These are phyloP conservation scores for Podospora didyma DNA, from an alignment of 495 filamentous ascomycete species.

Conservation along the genomic window DNA sequence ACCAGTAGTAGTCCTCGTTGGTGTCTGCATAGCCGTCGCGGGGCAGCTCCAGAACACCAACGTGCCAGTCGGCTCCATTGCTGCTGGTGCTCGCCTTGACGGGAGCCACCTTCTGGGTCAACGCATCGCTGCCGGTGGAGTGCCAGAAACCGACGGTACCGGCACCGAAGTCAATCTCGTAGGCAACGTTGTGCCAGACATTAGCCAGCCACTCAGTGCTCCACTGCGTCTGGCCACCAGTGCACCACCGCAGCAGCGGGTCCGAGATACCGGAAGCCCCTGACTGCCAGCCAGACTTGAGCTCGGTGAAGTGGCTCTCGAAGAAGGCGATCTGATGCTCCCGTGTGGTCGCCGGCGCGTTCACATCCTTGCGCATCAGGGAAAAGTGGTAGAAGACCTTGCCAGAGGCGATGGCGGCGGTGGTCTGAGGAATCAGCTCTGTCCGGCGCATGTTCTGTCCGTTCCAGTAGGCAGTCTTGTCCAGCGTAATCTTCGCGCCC, in stretches of 20 bases:
- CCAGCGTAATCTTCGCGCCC: constrained; percentile 66
- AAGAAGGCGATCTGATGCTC: constrained; percentile 79
- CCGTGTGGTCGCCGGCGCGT: constrained; percentile 54
- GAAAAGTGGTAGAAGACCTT: constrained; percentile 69
- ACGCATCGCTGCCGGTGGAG: constrained; percentile 53
- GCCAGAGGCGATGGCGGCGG: constrained; percentile 55
- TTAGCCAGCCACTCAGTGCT: constrained; percentile 46
- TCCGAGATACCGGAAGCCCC: constrained; percentile 54
- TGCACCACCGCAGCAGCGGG: constrained; percentile 39
- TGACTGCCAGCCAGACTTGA: constrained; percentile 65
- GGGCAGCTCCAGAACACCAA: constrained; percentile 66
- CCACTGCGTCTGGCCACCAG: constrained; percentile 40
- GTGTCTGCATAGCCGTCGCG: constrained; percentile 50
- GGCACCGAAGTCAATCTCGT: constrained; percentile 60
- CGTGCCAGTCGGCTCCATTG: constrained; percentile 73
- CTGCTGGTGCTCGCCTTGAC: constrained; percentile 56
- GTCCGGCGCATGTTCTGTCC: constrained; percentile 54
- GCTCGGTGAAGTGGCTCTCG: constrained; percentile 71
- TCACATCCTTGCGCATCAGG: constrained; percentile 53
- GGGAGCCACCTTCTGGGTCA: constrained; percentile 53
- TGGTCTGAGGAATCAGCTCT: constrained; percentile 68
- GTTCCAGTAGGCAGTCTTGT: constrained; percentile 58
- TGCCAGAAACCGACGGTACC: constrained; percentile 66
- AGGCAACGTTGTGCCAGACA: constrained; percentile 77
- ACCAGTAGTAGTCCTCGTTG: constrained; percentile 67